Percentiles rank a stretch among this genome's conserved stretches.
These are phyloP conservation scores for Anisodus acutangulus DNA, from an alignment of 257 asterid species.

Conservation along the genomic window DNA sequence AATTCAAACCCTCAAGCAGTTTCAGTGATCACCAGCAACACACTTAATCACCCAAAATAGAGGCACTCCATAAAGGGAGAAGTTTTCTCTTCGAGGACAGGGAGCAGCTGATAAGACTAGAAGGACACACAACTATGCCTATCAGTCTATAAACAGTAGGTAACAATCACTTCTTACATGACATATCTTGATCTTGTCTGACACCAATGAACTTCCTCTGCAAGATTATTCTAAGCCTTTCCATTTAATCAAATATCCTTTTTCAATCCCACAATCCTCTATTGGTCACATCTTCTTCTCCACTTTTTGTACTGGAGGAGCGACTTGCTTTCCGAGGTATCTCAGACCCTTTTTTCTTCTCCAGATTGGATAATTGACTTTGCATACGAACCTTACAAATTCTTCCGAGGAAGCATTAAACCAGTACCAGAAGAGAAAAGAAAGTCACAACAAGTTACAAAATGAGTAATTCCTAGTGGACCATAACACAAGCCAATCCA, in stretches of 20 bases:
- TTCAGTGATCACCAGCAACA: conserved; percentile 17
- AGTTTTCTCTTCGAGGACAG: not conserved
- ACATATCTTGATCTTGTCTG: not conserved
- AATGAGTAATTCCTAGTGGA: conserved; percentile 13
- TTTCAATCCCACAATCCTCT: not conserved
- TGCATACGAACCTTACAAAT: conserved; percentile 23
- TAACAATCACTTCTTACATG: conserved; percentile 16
- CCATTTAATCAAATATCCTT: conserved; percentile 5
- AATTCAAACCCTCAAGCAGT: conserved; percentile 17
- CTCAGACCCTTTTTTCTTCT: not conserved
- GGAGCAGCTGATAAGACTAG: conserved; percentile 3
- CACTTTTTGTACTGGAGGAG: not conserved
- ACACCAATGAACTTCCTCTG: not conserved
- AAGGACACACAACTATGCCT: not conserved
- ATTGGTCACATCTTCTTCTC: not conserved
- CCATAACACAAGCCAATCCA: conserved; percentile 10
- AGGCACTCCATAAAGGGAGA: not conserved
- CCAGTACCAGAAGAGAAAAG: conserved; percentile 9
- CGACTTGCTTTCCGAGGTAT: not conserved
- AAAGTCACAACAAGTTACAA: not conserved
- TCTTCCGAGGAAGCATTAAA: not conserved
- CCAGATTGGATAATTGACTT: not conserved
- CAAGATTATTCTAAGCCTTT: not conserved
- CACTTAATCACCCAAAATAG: not conserved
- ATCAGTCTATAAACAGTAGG: not conserved